phyloP scores from a whole-genome alignment of 2,329 filamentous ascomycete genomes.

The Dothistroma septosporum region DNA sequence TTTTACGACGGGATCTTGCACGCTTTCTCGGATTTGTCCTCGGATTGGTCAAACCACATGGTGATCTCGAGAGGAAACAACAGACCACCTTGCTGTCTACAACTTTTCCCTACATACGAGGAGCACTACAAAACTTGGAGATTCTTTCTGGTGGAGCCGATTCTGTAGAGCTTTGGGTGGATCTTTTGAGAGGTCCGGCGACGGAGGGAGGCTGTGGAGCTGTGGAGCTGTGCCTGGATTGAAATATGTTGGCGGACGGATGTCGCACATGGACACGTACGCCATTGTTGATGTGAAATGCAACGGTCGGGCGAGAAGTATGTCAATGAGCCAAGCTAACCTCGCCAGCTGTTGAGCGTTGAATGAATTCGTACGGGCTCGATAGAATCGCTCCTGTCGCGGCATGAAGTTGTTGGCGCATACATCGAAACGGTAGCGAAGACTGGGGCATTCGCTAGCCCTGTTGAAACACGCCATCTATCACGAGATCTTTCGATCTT shows the following conservation, averaged over 20 bases:
- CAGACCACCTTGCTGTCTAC: constrained; percentile 83
- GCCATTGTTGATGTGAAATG: constrained; percentile 69
- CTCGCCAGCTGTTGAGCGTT: constrained; percentile 72
- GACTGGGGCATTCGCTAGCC: not conserved
- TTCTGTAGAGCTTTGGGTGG: constrained; percentile 78
- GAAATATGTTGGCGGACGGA: constrained; percentile 76
- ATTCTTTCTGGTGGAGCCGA: constrained; percentile 84
- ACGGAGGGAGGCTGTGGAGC: constrained; percentile 56
- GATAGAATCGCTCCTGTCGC: not conserved
- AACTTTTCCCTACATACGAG: constrained; percentile 80
- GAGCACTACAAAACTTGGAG: constrained; percentile 77
- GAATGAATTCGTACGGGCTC: constrained; percentile 58
- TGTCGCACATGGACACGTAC: constrained; percentile 75
- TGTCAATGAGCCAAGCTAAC: constrained; percentile 65
- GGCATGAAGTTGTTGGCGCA: no score
- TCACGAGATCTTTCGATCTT: not conserved
- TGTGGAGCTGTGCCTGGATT: constrained; percentile 68
- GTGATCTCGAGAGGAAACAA: constrained; percentile 70
- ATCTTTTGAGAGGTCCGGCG: constrained; percentile 70
- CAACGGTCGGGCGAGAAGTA: constrained; percentile 71
- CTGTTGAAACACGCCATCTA: not conserved
- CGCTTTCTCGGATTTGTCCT: constrained; percentile 75
- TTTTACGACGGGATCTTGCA: constrained; percentile 69
- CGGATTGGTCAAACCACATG: constrained; percentile 74
- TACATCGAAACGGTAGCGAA: not conserved